Conservation (phyloP, 1,284 basidiomycete species). For the Trametes pubescens region DNA sequence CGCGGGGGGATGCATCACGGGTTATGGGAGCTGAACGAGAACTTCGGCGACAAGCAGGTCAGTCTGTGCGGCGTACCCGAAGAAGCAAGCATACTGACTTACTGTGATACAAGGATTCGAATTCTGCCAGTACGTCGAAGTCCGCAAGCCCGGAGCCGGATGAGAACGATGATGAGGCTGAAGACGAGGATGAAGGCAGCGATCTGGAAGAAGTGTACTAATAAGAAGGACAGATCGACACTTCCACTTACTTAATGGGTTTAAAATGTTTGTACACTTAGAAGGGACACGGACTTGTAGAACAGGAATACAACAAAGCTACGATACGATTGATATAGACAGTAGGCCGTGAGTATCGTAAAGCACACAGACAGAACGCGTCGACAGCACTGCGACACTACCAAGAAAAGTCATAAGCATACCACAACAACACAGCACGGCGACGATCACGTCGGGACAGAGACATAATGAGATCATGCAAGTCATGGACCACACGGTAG, state of each 20-base stretch:
- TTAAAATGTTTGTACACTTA: background rate
- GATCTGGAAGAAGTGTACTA: slow-evolving; percentile 54
- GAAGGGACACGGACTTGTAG: background rate
- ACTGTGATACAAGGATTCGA: background rate
- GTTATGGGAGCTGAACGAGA: slow-evolving; percentile 71
- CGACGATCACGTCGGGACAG: background rate
- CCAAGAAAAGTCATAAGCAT: background rate
- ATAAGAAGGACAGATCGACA: slow-evolving; percentile 6
- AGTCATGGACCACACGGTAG: background rate
- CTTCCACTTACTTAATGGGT: slow-evolving; percentile 1
- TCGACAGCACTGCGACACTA: slow-evolving; percentile 15
- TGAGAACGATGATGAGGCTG: slow-evolving; percentile 40
- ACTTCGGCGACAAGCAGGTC: slow-evolving; percentile 65
- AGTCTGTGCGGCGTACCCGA: slow-evolving; percentile 34
- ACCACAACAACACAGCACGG: background rate
- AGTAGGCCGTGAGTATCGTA: slow-evolving; percentile 1
- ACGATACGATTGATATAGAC: slow-evolving; percentile 21
- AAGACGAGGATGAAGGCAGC: slow-evolving; percentile 48
- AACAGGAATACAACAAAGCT: slow-evolving; percentile 6
- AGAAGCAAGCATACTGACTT: background rate
- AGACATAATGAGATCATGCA: slow-evolving; percentile 1
- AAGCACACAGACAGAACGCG: slow-evolving; percentile 12
- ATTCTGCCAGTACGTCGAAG: background rate
- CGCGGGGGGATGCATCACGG: slow-evolving; percentile 79
- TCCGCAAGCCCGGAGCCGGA: slow-evolving; percentile 42